A percentile compares a stretch with the other conserved stretches of the same genome.
These are phyloP conservation scores for Fusarium devonianum DNA, from an alignment of 2,329 filamentous ascomycete species.

Conservation along the genomic window DNA sequence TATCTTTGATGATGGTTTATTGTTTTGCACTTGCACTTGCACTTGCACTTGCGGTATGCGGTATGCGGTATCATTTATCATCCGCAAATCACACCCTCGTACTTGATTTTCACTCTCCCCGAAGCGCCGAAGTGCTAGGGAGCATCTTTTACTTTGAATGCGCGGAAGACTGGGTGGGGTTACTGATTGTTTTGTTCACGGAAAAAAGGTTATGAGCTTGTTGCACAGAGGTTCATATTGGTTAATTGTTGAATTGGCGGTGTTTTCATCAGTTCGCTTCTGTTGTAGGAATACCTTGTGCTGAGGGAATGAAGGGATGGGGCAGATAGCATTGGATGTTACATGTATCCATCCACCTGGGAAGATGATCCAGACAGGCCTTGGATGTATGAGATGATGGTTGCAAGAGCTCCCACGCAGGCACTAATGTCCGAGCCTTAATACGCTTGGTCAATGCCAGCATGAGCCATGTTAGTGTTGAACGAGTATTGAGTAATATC, in stretches of 20 bases:
- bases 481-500: too few species aligned
- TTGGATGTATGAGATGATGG: constrained; percentile 17
- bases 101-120: constrained; percentile 38
- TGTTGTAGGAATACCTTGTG: constrained; percentile 33
- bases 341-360: constrained; percentile 20
- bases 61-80: constrained; percentile 22
- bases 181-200: constrained; percentile 21
- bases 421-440: constrained; percentile 25
- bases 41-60: constrained; percentile 13
- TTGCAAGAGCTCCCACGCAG: constrained; percentile 8
- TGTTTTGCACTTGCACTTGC: constrained; percentile 1
- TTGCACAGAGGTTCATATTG: constrained; percentile 7
- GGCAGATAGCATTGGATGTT: constrained; percentile 10
- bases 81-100: constrained; percentile 27
- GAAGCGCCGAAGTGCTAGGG: constrained; percentile 26
- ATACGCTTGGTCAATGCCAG: background rate
- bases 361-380: constrained; percentile 15
- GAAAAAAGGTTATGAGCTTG: constrained; percentile 28
- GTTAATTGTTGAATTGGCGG: constrained; percentile 17
- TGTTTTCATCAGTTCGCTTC: constrained; percentile 21
- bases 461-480: background rate
- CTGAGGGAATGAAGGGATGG: constrained; percentile 12
- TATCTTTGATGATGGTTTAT: constrained; percentile 29
- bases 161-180: constrained; percentile 11
- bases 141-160: constrained; percentile 14